Base-by-base conservation (phyloP, 106 monocot species). In the Acorus calamus region DNA sequence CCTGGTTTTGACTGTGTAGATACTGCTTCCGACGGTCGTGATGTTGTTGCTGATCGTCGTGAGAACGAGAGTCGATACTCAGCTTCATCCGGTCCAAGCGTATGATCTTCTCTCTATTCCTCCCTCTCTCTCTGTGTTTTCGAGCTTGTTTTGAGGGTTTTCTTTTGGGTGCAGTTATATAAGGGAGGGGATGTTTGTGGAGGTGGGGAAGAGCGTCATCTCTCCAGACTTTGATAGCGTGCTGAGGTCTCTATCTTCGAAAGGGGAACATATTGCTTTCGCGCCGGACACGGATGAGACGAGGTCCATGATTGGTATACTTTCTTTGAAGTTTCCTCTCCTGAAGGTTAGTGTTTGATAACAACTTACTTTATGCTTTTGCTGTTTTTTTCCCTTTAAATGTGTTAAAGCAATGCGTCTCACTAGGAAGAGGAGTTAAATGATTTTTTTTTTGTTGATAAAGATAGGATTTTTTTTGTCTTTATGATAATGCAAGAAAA, bases 21-120 rank as follows among this genome's bases (percentile, higher is more conserved):
- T 92, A 71, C 73, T 92, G 44, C 72, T 92, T 47, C 92, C 92
- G 9, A 88, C 85, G 8, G 46, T 88, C 48, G 84, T 92, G 42
- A 88, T 92, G 92, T 48, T 88, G 64, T 70, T 84, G 73, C 82
- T 92, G 54, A 80, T 92, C 5, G 84, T 11, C 10, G 73, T 92
- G 8, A 65, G 88, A 74, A 80, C 84, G 42, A 66, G 64, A 65
- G 74, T 83, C 50, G 92, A 92, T 47, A 92, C 92, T 4, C 74
- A 62, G 59, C 74, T 92, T 48, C 92, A 92, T 58, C 88, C 84
- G 5, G 85, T 82, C n/a, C 80, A 88, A 73, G 69, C 88, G 88
- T 85, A 78, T 8, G 78, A 0, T 60, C 14, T 7, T 6, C 41
- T 45, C 49, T 7, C 0, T 13, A 49, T 53, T 9, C n/a, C 6